phyloP scores from a whole-genome alignment of 352 stramenopile genomes.

The Pythium rishiriense region DNA sequence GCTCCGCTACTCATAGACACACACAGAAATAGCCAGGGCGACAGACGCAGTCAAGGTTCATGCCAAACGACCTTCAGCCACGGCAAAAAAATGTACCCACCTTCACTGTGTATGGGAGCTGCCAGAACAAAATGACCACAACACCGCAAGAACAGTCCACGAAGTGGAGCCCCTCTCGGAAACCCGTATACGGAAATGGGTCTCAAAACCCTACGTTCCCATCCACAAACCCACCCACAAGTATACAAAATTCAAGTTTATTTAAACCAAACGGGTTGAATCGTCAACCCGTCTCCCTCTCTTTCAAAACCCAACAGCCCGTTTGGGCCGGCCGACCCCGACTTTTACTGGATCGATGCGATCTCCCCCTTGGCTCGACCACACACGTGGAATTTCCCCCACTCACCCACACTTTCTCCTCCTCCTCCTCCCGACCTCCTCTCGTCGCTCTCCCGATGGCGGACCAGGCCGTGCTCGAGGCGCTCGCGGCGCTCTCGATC shows the following conservation, averaged over 20 bases:
- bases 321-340: too few species aligned
- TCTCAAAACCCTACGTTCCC: neutral
- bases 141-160: slow-evolving; percentile 13
- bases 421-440: neutral
- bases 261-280: too few species aligned
- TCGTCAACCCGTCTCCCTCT: too few species aligned
- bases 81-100: slow-evolving; percentile 17
- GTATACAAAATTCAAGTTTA: neutral
- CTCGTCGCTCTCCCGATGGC: slow-evolving; percentile 37
- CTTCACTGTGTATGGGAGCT: neutral
- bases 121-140: neutral
- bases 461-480: slow-evolving; percentile 55
- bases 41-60: neutral
- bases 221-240: neutral
- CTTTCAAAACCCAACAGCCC: too few species aligned
- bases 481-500: slow-evolving; percentile 66
- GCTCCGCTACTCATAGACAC: neutral
- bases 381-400: slow-evolving; percentile 17
- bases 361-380: neutral
- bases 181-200: too few species aligned
- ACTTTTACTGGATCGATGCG: neutral
- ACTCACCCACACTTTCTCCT: neutral
- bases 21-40: neutral
- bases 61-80: neutral
- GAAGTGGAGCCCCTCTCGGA: too few species aligned